A percentile compares a stretch with the other conserved stretches of the same genome.
phyloP scores from a whole-genome alignment of 805 yeast species.

The Wickerhamiella slavikovae region DNA sequence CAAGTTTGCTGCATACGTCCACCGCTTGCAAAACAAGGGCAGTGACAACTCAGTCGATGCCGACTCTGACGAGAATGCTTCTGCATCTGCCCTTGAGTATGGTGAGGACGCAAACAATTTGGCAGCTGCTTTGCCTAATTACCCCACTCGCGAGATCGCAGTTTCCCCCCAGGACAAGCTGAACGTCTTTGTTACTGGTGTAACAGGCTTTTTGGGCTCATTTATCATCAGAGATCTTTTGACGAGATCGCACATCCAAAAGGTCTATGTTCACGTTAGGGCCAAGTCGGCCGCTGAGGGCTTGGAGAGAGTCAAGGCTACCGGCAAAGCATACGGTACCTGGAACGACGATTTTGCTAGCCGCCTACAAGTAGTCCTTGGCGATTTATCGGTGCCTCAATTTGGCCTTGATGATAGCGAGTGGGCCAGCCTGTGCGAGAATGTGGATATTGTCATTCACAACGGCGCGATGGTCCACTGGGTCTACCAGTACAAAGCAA shows the following conservation, averaged over 20 bases:
- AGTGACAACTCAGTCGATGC: constrained; percentile 44
- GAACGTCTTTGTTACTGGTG: constrained; percentile 79
- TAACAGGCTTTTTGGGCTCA: constrained; percentile 90
- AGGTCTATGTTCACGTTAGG: constrained; percentile 76
- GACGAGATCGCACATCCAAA: constrained; percentile 31
- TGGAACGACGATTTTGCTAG: constrained; percentile 44
- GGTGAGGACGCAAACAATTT: constrained; percentile 50
- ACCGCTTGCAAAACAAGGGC: too few relatives aligned
- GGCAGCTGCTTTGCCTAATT: constrained; percentile 23
- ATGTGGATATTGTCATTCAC: constrained; percentile 70
- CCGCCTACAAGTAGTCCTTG: constrained; percentile 53
- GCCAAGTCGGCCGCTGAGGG: constrained; percentile 54
- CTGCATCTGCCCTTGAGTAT: constrained; percentile 26
- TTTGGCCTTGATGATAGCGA: constrained; percentile 42
- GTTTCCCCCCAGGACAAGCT: constrained; percentile 21
- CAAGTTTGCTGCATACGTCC: constrained; percentile 62
- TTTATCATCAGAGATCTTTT: constrained; percentile 65
- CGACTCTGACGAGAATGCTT: constrained; percentile 23
- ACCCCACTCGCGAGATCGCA: constrained; percentile 26
- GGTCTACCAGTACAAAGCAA: constrained; percentile 84
- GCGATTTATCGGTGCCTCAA: constrained; percentile 52
- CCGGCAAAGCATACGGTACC: constrained; percentile 67
- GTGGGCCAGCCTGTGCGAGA: constrained; percentile 38
- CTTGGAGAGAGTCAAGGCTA: constrained; percentile 47
- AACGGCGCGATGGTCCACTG: constrained; percentile 98